A percentile compares a stretch with the other conserved stretches of the same genome.
Evolutionary conservation across 2,329 filamentous ascomycete species (phyloP).

Genomic region (Penicillium nordicum): DNA sequence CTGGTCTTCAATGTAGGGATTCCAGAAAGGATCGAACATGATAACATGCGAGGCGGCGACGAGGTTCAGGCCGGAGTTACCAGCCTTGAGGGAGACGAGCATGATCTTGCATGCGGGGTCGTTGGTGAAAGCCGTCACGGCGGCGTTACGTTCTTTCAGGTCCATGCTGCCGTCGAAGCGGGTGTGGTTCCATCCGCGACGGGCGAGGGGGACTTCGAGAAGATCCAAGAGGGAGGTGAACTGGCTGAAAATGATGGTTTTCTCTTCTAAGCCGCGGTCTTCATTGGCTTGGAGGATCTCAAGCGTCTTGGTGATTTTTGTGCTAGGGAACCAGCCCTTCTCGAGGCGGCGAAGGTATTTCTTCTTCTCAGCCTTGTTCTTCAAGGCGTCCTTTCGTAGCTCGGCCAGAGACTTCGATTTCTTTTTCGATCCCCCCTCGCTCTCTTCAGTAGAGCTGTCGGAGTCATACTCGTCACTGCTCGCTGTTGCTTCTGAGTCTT

Average conservation of each 20-base stretch:
- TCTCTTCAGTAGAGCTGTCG: slow-evolving; percentile 34
- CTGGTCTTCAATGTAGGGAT: slow-evolving; percentile 88
- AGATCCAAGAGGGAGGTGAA: slow-evolving; percentile 77
- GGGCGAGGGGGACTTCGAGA: slow-evolving; percentile 66
- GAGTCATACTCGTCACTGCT: slow-evolving; percentile 24
- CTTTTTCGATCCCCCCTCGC: slow-evolving; percentile 31
- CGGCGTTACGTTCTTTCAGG: slow-evolving; percentile 61
- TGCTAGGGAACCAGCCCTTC: slow-evolving; percentile 68
- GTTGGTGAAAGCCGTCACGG: slow-evolving; percentile 66
- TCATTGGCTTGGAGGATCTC: slow-evolving; percentile 58
- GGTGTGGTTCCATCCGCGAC: slow-evolving; percentile 56
- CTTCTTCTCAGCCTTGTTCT: slow-evolving; percentile 62
- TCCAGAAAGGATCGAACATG: slow-evolving; percentile 92
- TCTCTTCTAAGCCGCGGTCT: slow-evolving; percentile 56
- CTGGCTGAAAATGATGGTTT: slow-evolving; percentile 78
- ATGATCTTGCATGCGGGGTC: slow-evolving; percentile 62
- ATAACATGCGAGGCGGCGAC: slow-evolving; percentile 80
- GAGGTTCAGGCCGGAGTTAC: slow-evolving; percentile 82
- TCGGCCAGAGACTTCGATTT: slow-evolving; percentile 58
- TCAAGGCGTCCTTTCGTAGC: slow-evolving; percentile 64
- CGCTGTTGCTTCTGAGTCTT: slow-evolving; percentile 32
- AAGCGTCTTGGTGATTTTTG: slow-evolving; percentile 68
- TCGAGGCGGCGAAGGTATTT: slow-evolving; percentile 67
- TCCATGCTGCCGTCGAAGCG: slow-evolving; percentile 78
- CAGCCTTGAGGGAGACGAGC: slow-evolving; percentile 74